Percentiles rank a stretch among this genome's conserved stretches.
Evolutionary conservation across 768 basidiomycete genomes (phyloP).

Genomic region (Megacollybia marginata): DNA sequence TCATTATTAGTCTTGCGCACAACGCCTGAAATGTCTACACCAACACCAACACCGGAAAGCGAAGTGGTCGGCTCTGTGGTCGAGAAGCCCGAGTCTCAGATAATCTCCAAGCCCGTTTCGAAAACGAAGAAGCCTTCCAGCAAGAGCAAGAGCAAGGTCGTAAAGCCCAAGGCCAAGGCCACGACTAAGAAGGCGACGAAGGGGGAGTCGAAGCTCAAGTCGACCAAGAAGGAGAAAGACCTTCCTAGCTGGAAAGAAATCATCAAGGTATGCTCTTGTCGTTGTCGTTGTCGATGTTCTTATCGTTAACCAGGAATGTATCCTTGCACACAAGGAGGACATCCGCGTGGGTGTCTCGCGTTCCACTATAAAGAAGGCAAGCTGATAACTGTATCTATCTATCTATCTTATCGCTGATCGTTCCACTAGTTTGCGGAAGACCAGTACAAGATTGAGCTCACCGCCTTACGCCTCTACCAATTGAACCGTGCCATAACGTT

Average conservation of each 20-base stretch:
- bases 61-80: background rate
- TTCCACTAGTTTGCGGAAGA: constrained; percentile 68
- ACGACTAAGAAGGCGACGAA: constrained; percentile 11
- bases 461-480: constrained; percentile 58
- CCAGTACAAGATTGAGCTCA: constrained; percentile 69
- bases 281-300: background rate
- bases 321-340: constrained; percentile 56
- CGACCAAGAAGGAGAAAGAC: constrained; percentile 19
- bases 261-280: constrained; percentile 30
- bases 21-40: too few species aligned
- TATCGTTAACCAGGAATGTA: constrained; percentile 54
- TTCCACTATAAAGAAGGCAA: constrained; percentile 73
- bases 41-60: too few species aligned
- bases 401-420: constrained; percentile 9
- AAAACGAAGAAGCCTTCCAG: constrained; percentile 1
- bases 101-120: background rate
- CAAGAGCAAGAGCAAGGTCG: too few species aligned
- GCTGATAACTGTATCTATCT: constrained; percentile 11
- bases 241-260: constrained; percentile 53
- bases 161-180: constrained; percentile 8
- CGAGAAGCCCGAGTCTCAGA: constrained; percentile 2
- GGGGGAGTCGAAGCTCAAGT: constrained; percentile 22
- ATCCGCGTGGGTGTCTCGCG: constrained; percentile 70
- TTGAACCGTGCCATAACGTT: constrained; percentile 65
- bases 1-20: too few species aligned